A percentile compares a stretch with the other conserved stretches of the same genome.
These are phyloP conservation scores for Alternaria rosae DNA, from an alignment of 2,329 filamentous ascomycete species.

Conservation along the genomic window DNA sequence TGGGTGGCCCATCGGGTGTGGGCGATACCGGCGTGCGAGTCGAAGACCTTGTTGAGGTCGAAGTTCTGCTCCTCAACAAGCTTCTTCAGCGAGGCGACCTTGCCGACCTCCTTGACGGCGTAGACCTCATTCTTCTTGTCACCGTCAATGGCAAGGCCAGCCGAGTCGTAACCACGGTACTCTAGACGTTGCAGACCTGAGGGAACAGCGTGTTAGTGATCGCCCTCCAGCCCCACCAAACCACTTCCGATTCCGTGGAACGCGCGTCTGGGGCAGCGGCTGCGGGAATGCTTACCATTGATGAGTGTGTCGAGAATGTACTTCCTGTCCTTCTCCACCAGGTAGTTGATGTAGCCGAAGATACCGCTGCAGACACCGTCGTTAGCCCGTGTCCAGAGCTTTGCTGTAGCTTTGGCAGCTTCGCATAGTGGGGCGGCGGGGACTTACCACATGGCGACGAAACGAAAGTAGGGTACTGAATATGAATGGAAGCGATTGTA, in stretches of 20 bases:
- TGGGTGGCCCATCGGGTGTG: constrained; percentile 99
- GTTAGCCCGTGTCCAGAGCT: constrained; percentile 22
- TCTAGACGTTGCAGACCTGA: constrained; percentile 91
- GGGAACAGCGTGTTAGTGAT: constrained; percentile 32
- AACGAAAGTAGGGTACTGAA: constrained; percentile 34
- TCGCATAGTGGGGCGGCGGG: constrained; percentile 29
- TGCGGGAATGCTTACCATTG: constrained; percentile 72
- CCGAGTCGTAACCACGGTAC: constrained; percentile 98
- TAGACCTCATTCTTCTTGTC: constrained; percentile 99
- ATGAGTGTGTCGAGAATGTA: constrained; percentile 95
- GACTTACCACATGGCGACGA: constrained; percentile 51
- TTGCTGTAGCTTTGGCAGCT: not conserved
- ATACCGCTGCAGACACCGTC: constrained; percentile 71
- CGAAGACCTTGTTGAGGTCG: constrained; percentile 91
- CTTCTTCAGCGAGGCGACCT: constrained; percentile 95
- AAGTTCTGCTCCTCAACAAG: constrained; percentile 84
- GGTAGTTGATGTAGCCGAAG: constrained; percentile 99
- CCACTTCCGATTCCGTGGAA: constrained; percentile 1
- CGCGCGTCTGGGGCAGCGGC: constrained; percentile 8
- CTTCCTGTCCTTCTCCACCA: constrained; percentile 98
- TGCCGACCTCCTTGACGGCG: constrained; percentile 99
- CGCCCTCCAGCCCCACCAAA: constrained; percentile 11
- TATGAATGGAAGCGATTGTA: constrained; percentile 41
- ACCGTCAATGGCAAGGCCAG: constrained; percentile 92
- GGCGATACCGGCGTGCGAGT: constrained; percentile 97